Base-by-base conservation (phyloP, 2,329 filamentous ascomycete species). In the Samsoniella hepiali region DNA sequence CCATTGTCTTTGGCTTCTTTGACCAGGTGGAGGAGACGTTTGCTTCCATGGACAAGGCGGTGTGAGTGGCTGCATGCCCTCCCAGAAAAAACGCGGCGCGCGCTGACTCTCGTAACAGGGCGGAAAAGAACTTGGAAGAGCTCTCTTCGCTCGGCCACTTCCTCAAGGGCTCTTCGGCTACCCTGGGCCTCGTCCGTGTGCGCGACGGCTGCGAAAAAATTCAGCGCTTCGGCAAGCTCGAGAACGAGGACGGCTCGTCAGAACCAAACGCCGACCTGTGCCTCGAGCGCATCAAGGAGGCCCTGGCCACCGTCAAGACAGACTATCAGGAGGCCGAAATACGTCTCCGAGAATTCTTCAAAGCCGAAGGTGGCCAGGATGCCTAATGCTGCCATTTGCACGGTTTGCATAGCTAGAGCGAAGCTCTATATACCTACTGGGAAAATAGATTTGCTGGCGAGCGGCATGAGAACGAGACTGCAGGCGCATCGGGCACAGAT, bases 151-250 rank as follows among this genome's bases (percentile, higher is more conserved):
- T 97, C 38, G 95, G 95, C 49, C 95, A 99, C 78, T 99, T 97
- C 79, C 84, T 99, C 69, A 99, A 99, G 79, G 95, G 95, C 65
- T 98, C 94, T 7, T 97, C 94, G 9, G 94, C 95, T 45, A 97
- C 95, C 4, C 84, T 99, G 61, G 95, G 95, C 53, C 85, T 98
- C 62, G 89, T 85, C 71, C 96, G 96, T 76, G 90, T 99, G 71
- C 91, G 92, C 75, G 93, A 97, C 72, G 89, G 87, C 66, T 99
- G 95, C 79, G 93, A 98, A 78, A 93, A 96, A 82, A 97, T 99
- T 71, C 94, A 99, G 77, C 90, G 96, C 72, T 96, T 88, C 74
- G 94, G 94, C 68, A 90, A 90, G 71, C 82, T 85, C 71, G 91
- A 93, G 77, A 93, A 94, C 69, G 85, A 91, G 65, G 88, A 90